Evolutionary conservation across 495 filamentous ascomycete genomes (phyloP).

Genomic region (Lichenothelia convexa): DNA sequence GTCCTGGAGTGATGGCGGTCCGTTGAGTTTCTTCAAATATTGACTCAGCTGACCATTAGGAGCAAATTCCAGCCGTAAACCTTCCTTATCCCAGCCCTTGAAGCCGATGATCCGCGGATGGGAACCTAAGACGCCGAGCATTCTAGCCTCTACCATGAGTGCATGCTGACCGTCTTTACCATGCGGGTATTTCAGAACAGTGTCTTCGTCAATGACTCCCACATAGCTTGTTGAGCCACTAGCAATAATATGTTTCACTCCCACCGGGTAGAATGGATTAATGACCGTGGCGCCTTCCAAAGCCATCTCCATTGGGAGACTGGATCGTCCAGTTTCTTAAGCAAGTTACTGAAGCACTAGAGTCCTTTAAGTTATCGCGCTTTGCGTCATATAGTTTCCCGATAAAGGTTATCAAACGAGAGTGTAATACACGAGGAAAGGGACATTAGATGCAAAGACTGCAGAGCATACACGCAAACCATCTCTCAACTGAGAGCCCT

Average conservation of each 20-base stretch:
- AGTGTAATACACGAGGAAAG: too few relatives aligned
- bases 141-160: background rate
- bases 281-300: background rate
- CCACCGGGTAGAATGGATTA: background rate
- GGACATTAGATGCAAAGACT: too few relatives aligned
- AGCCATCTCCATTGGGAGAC: too few relatives aligned
- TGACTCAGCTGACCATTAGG: background rate
- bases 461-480: too few relatives aligned
- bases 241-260: background rate
- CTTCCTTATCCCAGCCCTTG: background rate
- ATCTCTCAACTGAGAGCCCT: too few relatives aligned
- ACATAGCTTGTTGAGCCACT: background rate
- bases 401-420: too few relatives aligned
- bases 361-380: too few relatives aligned
- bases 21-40: background rate
- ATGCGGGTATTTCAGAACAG: background rate
- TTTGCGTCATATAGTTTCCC: too few relatives aligned
- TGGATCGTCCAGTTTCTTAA: too few relatives aligned
- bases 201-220: background rate
- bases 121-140: background rate
- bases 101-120: background rate
- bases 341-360: too few relatives aligned
- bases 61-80: background rate
- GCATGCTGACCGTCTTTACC: background rate
- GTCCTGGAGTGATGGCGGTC: background rate